These are phyloP conservation scores for Sparassis latifolia DNA, from an alignment of 1,284 basidiomycete genomes.

Conservation along the genomic window DNA sequence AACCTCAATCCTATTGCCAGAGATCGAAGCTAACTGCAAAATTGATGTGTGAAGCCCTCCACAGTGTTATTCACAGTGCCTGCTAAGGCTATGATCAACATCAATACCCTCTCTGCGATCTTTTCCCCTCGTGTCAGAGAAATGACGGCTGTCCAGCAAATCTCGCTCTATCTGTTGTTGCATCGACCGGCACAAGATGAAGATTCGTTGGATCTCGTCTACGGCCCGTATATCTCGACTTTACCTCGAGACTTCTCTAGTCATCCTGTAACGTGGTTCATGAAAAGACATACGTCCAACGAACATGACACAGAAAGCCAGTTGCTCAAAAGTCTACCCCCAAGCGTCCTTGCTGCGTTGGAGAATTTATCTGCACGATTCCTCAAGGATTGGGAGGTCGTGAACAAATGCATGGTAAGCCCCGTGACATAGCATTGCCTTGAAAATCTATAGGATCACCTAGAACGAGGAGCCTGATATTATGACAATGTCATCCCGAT, in stretches of 20 bases:
- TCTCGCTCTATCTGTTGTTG: constrained; percentile 45
- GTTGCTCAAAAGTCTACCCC: constrained; percentile 43
- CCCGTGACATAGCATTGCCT: background rate
- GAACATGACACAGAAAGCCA: constrained; percentile 11
- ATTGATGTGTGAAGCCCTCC: constrained; percentile 33
- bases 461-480: constrained; percentile 9
- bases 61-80: constrained; percentile 64
- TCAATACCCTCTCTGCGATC: constrained; percentile 49
- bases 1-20: background rate
- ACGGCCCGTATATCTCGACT: constrained; percentile 70
- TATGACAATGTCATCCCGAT: constrained; percentile 10
- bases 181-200: constrained; percentile 22
- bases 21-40: background rate
- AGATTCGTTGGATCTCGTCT: constrained; percentile 49
- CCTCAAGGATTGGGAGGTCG: constrained; percentile 49
- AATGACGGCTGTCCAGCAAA: constrained; percentile 50
- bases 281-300: constrained; percentile 24
- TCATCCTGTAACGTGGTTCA: constrained; percentile 76
- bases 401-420: constrained; percentile 45
- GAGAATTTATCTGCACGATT: constrained; percentile 45
- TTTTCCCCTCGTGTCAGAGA: constrained; percentile 35
- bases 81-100: constrained; percentile 62
- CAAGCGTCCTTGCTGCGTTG: constrained; percentile 42
- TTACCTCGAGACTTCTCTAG: constrained; percentile 62
- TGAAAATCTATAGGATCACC: constrained; percentile 1